Conservation (phyloP, 305 asterid species). For the Salvia sclarea region DNA sequence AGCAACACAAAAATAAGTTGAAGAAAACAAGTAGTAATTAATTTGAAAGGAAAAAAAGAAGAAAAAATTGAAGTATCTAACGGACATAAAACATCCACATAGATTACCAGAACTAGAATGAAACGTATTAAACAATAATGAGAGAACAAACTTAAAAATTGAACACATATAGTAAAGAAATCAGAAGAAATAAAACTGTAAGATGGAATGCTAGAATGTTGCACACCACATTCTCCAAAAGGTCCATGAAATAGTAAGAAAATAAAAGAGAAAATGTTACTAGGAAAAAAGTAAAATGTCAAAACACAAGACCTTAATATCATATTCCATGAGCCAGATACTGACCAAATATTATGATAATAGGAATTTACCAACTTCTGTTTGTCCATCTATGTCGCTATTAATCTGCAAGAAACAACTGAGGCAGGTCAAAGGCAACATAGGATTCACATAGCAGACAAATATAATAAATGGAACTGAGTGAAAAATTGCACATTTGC, state of each 20-base stretch:
- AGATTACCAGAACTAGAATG: conserved; percentile 14
- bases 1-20: conserved; percentile 15
- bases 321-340: conserved; percentile 28
- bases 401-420: conserved; percentile 45
- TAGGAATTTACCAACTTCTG: conserved; percentile 28
- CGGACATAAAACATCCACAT: conserved; percentile 13
- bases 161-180: conserved; percentile 25
- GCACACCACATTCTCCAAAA: conserved; percentile 21
- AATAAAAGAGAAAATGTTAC: neutral
- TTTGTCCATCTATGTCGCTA: conserved; percentile 26
- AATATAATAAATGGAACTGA: neutral
- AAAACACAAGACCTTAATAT: conserved; percentile 14
- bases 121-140: conserved; percentile 13
- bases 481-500: neutral
- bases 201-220: conserved; percentile 3
- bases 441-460: conserved; percentile 1
- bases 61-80: neutral
- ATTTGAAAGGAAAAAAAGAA: neutral
- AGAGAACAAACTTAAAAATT: conserved; percentile 23
- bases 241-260: conserved; percentile 23
- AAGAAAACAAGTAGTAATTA: conserved; percentile 16
- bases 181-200: conserved; percentile 19
- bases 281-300: conserved; percentile 28
- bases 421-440: conserved; percentile 30
- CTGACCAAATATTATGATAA: conserved; percentile 9